Base-by-base conservation (phyloP, 257 asterid species). In the Penstemon newberryi region DNA sequence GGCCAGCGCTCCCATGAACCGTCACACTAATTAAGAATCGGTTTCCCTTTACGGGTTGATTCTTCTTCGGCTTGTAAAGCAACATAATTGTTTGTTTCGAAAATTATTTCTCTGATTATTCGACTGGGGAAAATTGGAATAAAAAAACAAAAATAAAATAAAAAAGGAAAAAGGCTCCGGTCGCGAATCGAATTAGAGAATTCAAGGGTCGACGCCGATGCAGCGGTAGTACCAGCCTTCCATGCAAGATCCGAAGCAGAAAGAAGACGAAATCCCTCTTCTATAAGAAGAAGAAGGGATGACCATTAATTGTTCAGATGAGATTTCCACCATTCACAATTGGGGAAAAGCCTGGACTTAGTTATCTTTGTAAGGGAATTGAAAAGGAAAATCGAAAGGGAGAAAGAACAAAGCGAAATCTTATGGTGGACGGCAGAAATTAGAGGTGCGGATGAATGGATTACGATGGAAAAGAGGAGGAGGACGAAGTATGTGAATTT, bases 161-260 rank as follows among this genome's bases (percentile, higher is more conserved):
- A 38, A n/a, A 56, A 36, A 8, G 67, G 41, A 11, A 62, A 8
- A 33, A 55, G 11, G 3, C 33, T 25, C 33, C 33, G 33, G 33
- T 25, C 33, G 33, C 33, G 33, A 25, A 25, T 25, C 33, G 45
- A n/a, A 56, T 43, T 12, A 42, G 57, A 65, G 11, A 66, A 61
- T 67, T 86, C 79, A 90, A 5, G 97, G 98, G 81, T 92, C 96
- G 66, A 86, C 70, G 69, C 96, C 98, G 49, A 86, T 76, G 96
- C 98, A 92, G 80, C 96, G 96, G 76, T 75, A 92, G 84, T 92
- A 87, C 98, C 98, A 92, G 92, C 92, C 98, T 78, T 82, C 87
- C 81, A 85, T 89, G 87, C 94, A 92, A 67, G 88, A 92, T 5
- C 92, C 96, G 60, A 90, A 86, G 51, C 85, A 82, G 86, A 85